phyloP scores from a whole-genome alignment of 805 yeast species.

The Ogataea trehaloabstinens region DNA sequence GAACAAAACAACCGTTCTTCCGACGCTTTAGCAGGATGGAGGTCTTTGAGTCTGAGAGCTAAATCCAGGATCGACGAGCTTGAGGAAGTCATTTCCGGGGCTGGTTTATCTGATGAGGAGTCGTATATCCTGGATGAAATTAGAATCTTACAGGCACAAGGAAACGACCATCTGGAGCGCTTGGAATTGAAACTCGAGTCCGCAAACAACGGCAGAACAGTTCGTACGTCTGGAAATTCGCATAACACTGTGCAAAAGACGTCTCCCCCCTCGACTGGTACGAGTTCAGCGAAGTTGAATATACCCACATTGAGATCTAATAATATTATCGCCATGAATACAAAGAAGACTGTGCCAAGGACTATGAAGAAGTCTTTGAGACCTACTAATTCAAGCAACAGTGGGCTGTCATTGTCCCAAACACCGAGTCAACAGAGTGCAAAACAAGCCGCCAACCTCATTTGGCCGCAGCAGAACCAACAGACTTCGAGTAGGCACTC shows the following conservation, averaged over 20 bases:
- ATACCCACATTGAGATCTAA: constrained; percentile 31
- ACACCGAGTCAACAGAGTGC: constrained; percentile 23
- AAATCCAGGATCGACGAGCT: constrained; percentile 53
- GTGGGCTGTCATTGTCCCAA: constrained; percentile 3
- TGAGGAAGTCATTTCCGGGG: constrained; percentile 39
- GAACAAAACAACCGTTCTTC: constrained; percentile 54
- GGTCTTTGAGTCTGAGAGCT: constrained; percentile 60
- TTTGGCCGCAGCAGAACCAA: constrained; percentile 41
- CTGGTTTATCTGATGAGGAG: constrained; percentile 44
- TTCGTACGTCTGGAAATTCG: background rate
- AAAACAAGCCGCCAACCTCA: constrained; percentile 35
- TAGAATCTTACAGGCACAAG: constrained; percentile 34
- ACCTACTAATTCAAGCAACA: constrained; percentile 9
- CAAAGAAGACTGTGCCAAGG: constrained; percentile 17
- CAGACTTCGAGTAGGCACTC: constrained; percentile 31
- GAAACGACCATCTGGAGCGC: constrained; percentile 39
- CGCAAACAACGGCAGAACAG: constrained; percentile 9
- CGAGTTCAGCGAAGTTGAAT: constrained; percentile 10
- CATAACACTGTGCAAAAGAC: constrained; percentile 2
- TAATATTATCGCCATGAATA: constrained; percentile 30
- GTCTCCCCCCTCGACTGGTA: constrained; percentile 15
- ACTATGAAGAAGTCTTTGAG: constrained; percentile 24
- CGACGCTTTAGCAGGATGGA: constrained; percentile 72
- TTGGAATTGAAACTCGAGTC: constrained; percentile 21
- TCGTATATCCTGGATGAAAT: constrained; percentile 39